Evolutionary conservation across 768 basidiomycete genomes (phyloP).

Genomic region (Tulasnella sp.): DNA sequence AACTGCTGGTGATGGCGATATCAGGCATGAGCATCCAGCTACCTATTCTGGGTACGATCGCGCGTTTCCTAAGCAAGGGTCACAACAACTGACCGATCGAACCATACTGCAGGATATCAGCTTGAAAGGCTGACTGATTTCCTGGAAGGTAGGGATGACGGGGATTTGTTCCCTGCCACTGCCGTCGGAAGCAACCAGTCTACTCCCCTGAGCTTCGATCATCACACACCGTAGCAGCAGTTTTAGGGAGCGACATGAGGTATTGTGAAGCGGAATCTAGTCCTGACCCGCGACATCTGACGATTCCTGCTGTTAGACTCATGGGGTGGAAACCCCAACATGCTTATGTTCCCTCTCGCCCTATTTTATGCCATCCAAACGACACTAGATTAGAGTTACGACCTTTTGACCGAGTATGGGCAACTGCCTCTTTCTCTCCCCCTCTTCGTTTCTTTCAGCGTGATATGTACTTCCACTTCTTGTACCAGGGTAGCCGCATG

Average conservation of each 20-base stretch:
- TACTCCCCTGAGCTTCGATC: background rate
- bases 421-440: too few relatives aligned
- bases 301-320: background rate
- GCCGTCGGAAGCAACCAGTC: background rate
- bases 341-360: too few relatives aligned
- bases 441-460: background rate
- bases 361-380: background rate
- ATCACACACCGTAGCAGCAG: background rate
- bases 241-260: background rate
- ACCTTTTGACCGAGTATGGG: too few relatives aligned
- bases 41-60: background rate
- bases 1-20: background rate
- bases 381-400: background rate
- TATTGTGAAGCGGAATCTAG: background rate
- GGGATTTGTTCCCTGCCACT: background rate
- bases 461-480: background rate
- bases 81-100: background rate
- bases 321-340: background rate
- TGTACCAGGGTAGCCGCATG: background rate
- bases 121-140: background rate
- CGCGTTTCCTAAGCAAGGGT: background rate
- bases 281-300: background rate
- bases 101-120: background rate
- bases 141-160: background rate
- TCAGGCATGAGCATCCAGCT: background rate